Evolutionary conservation across 768 basidiomycete species (phyloP).

Genomic region (Tylopilus sp.): DNA sequence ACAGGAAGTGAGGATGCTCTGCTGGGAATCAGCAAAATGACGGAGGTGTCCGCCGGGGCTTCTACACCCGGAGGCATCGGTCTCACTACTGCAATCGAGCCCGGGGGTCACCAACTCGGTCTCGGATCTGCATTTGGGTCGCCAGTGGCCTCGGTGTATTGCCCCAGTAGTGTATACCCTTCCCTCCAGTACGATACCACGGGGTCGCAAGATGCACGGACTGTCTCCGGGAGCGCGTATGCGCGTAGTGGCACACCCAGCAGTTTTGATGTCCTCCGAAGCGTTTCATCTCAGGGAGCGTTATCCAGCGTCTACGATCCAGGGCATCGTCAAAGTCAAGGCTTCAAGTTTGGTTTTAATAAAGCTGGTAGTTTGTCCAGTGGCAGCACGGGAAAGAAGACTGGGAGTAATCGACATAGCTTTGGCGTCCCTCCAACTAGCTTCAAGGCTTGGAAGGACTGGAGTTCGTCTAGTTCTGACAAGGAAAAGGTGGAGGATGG

Average conservation of each 20-base stretch:
- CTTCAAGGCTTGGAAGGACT: conserved; percentile 25
- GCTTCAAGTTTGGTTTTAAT: conserved; percentile 18
- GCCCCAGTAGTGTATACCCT: conserved; percentile 13
- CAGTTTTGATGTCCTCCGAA: conserved; percentile 26
- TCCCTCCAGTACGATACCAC: conserved; percentile 13
- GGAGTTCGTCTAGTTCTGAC: conserved; percentile 12
- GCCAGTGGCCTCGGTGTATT: conserved; percentile 16
- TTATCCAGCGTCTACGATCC: conserved; percentile 21
- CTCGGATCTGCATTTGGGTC: conserved; percentile 33
- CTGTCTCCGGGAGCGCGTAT: conserved; percentile 23
- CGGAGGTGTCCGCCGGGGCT: conserved; percentile 5
- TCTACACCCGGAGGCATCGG: conserved; percentile 9
- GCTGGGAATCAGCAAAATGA: conserved; percentile 14
- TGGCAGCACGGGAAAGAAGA: conserved; percentile 14
- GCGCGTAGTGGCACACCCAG: conserved; percentile 24
- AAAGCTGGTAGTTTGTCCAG: conserved; percentile 21
- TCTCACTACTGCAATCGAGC: conserved; percentile 3
- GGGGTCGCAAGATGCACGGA: conserved; percentile 18
- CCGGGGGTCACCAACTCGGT: conserved; percentile 7
- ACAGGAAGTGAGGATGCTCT: conserved; percentile 32
- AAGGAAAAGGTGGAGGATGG: conserved; percentile 17
- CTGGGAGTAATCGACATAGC: conserved; percentile 4
- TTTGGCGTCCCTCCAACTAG: conserved; percentile 28
- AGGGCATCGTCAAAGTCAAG: conserved; percentile 14
- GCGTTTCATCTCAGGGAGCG: conserved; percentile 32